These are phyloP conservation scores for Rhizopus sp. DNA, from an alignment of 371 early-diverging fungal species.

Conservation along the genomic window DNA sequence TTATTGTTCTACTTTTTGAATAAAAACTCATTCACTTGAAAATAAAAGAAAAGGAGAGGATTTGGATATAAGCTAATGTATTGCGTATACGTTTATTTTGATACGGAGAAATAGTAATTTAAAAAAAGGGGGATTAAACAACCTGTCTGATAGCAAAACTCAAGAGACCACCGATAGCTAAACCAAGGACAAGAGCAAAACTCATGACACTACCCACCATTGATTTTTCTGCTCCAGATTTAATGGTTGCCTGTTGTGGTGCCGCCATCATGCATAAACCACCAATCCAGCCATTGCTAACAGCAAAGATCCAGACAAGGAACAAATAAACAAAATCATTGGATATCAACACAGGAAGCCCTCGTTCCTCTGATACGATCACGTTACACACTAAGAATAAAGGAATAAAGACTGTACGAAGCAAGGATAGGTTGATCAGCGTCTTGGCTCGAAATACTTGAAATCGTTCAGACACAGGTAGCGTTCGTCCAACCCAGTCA, in stretches of 20 bases:
- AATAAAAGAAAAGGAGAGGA: background rate
- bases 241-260: slow-evolving; percentile 56
- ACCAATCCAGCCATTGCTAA: slow-evolving; percentile 71
- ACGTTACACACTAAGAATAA: slow-evolving; percentile 74
- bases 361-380: slow-evolving; percentile 44
- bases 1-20: background rate
- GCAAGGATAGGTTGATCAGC: slow-evolving; percentile 47
- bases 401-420: slow-evolving; percentile 66
- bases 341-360: slow-evolving; percentile 56
- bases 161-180: slow-evolving; percentile 68
- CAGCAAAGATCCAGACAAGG: slow-evolving; percentile 63
- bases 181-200: slow-evolving; percentile 69
- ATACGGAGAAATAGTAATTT: background rate
- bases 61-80: no score
- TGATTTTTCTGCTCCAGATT: slow-evolving; percentile 40
- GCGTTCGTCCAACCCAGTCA: slow-evolving; percentile 73
- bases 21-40: slow-evolving; percentile 13
- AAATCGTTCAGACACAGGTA: slow-evolving; percentile 42
- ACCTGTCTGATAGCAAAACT: slow-evolving; percentile 57
- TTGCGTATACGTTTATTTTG: slow-evolving; percentile 6
- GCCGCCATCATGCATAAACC: slow-evolving; percentile 79
- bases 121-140: slow-evolving; percentile 28
- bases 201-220: slow-evolving; percentile 71
- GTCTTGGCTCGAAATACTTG: slow-evolving; percentile 39
- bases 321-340: slow-evolving; percentile 65